phyloP scores from a whole-genome alignment of 2,329 filamentous ascomycete genomes.

The Apiospora rasikravindrae region DNA sequence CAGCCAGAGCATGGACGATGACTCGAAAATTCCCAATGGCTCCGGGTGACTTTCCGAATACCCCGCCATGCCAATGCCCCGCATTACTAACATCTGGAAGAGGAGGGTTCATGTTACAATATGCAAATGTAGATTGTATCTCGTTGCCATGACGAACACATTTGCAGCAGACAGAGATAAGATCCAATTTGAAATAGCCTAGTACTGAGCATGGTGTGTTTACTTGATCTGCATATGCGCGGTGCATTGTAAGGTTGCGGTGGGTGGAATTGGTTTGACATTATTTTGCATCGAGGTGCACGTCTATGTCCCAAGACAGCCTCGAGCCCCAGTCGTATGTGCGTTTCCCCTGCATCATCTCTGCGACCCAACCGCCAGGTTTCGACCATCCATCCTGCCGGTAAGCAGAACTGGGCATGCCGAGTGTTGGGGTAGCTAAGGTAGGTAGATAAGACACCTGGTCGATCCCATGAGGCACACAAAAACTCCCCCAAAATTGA shows the following conservation, averaged over 20 bases:
- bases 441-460: not conserved
- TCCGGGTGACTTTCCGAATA: conserved; percentile 8
- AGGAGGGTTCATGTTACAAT: not conserved
- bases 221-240: not conserved
- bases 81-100: conserved; percentile 18
- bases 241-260: not conserved
- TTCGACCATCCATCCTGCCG: conserved; percentile 1
- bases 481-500: not conserved
- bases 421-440: not conserved
- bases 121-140: not conserved
- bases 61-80: conserved; percentile 22
- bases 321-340: conserved; percentile 4
- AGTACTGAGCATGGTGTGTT: not conserved
- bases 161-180: not conserved
- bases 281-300: conserved; percentile 18
- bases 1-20: conserved; percentile 17
- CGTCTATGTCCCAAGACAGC: not conserved
- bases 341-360: conserved; percentile 4
- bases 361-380: conserved; percentile 11
- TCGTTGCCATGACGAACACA: not conserved
- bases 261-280: conserved; percentile 21
- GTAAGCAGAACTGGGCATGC: conserved; percentile 4
- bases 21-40: conserved; percentile 22
- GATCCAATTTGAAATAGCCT: not conserved
- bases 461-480: not conserved